A percentile compares a stretch with the other conserved stretches of the same genome.
These are phyloP conservation scores for Gracilaria caudata DNA, from an alignment of 23 red algal species.

Conservation along the genomic window DNA sequence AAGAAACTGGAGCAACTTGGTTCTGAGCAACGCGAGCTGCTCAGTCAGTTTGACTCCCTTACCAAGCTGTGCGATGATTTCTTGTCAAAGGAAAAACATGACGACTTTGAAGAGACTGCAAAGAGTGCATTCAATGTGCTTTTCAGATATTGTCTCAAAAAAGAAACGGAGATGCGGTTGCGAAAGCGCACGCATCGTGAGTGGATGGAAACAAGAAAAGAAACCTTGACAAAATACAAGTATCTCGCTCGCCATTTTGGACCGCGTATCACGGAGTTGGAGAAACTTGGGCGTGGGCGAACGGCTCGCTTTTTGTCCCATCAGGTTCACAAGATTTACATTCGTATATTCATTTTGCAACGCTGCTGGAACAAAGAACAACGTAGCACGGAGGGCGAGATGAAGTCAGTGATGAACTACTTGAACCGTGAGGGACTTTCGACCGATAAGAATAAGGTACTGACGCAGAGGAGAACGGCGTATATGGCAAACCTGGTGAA, in stretches of 20 bases:
- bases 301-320: slow-evolving; percentile 15
- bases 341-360: slow-evolving; percentile 31
- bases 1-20: not conserved
- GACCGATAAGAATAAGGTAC: not conserved
- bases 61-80: slow-evolving; percentile 12
- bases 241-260: slow-evolving; percentile 7
- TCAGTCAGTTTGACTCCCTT: slow-evolving; percentile 34
- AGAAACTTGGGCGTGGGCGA: not conserved
- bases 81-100: slow-evolving; percentile 16
- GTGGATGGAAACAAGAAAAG: slow-evolving; percentile 10
- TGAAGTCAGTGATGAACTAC: not conserved
- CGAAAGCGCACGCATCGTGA: slow-evolving; percentile 12
- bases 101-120: slow-evolving; percentile 25
- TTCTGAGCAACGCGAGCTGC: slow-evolving; percentile 8
- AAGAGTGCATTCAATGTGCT: not conserved
- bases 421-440: not conserved
- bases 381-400: not conserved
- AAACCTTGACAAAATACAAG: slow-evolving; percentile 6
- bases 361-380: slow-evolving; percentile 26
- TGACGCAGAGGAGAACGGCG: not conserved
- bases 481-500: not conserved
- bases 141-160: slow-evolving; percentile 16
- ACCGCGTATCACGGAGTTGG: not conserved
- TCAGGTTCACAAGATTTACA: slow-evolving; percentile 16
- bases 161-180: slow-evolving; percentile 16